Percentiles rank a stretch among this genome's conserved stretches.
phyloP scores from a whole-genome alignment of 1,284 basidiomycete genomes.

The Coriolopsis trogii region DNA sequence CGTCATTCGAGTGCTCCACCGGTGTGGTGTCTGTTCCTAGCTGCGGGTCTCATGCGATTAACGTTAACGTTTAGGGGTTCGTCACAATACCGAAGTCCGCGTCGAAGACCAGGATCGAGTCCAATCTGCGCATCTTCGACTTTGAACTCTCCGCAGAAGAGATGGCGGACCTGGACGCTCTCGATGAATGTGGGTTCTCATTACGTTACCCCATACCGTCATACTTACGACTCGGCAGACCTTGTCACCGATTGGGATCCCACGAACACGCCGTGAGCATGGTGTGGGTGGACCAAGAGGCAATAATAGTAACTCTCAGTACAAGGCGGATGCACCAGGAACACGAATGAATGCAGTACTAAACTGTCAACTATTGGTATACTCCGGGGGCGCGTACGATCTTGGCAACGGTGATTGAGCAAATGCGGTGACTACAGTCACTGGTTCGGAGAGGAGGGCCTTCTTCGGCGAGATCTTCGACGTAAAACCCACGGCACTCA shows the following conservation, averaged over 20 bases:
- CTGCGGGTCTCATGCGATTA: not conserved
- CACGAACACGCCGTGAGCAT: slow-evolving; percentile 38
- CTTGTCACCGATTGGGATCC: slow-evolving; percentile 59
- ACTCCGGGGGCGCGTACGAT: slow-evolving; percentile 17
- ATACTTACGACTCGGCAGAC: slow-evolving; percentile 30
- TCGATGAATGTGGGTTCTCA: slow-evolving; percentile 52
- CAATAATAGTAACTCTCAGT: no score
- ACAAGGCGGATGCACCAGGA: slow-evolving; percentile 17
- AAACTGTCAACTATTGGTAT: not conserved
- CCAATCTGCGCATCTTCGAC: slow-evolving; percentile 62
- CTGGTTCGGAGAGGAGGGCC: slow-evolving; percentile 16
- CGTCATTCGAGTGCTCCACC: no score
- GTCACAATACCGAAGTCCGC: slow-evolving; percentile 65
- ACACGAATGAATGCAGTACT: not conserved
- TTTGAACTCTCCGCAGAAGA: slow-evolving; percentile 58
- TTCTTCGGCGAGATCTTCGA: slow-evolving; percentile 3
- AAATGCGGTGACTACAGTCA: slow-evolving; percentile 26
- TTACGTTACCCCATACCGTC: not conserved
- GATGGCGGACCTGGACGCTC: slow-evolving; percentile 48
- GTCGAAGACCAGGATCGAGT: slow-evolving; percentile 53
- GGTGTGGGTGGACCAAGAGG: not conserved
- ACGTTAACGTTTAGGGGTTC: slow-evolving; percentile 42
- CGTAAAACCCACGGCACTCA: slow-evolving; percentile 24
- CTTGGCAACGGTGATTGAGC: slow-evolving; percentile 20
- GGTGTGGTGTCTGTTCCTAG: not conserved